Evolutionary conservation across 441 rosid genomes (phyloP), one percentile per base, ranked within the genome.

Genomic region (Gossypium gossypioides): DNA sequence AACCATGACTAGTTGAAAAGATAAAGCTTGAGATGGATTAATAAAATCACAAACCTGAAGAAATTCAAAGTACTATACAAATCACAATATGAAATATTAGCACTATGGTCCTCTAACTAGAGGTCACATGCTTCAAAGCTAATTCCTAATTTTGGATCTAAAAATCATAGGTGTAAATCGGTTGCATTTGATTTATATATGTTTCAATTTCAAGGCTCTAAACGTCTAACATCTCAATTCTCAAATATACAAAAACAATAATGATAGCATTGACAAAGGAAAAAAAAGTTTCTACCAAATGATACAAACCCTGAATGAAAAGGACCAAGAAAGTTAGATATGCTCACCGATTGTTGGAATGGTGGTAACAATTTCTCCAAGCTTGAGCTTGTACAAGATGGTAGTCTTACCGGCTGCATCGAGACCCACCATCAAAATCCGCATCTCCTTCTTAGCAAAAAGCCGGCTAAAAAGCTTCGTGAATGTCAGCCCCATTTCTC

Each of bases 361-460:
- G 70, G 94, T 91, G 75, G 96, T 90, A 78, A 89, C 96, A 34
- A 91, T 87, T 82, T 91, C 97, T 46, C 97, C 95, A 13, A 91
- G 97, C 85, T 89, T 89, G 81, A 91, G 89, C 86, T 89, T 91
- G 85, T 91, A 89, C 75, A 91, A 71, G 48, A 91, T 91, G 50
- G 97, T 91, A 52, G 96, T 91, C 85, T 91, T 91, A 86, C 97
- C 97, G 80, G 97, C 96, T 25, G 97, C 97, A 81, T 91, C 97
- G 61, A 91, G 96, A 80, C 97, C 97, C 56, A 91, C 93, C 97
- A 91, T 91, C 83, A 91, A 85, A 84, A 91, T 91, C 59, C 97
- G 42, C 91, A 91, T 89, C 83, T 91, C 97, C 77, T 80, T 89
- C 88, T 89, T 91, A 65, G 96, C 96, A 79, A 91, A 91, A 48